Evolutionary conservation across 352 stramenopile genomes (phyloP), one percentile per base, ranked within the genome.

Genomic region (Globisporangium solare): DNA sequence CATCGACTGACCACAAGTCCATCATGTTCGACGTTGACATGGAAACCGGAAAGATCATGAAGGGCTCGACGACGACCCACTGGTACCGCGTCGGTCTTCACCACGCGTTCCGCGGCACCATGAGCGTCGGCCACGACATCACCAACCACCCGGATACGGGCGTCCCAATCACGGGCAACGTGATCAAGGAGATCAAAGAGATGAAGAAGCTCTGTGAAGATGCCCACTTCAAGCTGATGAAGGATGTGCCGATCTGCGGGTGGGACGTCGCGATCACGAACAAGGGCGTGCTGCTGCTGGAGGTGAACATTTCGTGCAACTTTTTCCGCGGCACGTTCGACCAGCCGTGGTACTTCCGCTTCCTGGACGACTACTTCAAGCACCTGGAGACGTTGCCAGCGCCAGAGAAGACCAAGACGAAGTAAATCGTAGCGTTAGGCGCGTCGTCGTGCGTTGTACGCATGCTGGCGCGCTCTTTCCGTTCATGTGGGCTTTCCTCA

Each of bases 21-120:
- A 97, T 99, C 64, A 90, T 99, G 67, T 99, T 99, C 61, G 95
- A 99, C 71, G 92, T 99, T 7, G 94, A 99, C 73, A 86, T 96
- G 65, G 82, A 92, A 37, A 97, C 89, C 11, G 95, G 95, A 40
- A 81, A 86, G 52, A 97, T 99, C 63, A 53, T 88, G 20, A 92
- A 93, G 69, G 97, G 97, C 46, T 98, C 95, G 20, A 98, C 94
- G 32, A 99, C 97, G 71, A 95, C 83, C 24, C 95, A 99, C 76
- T 99, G 97, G 97, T 96, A 98, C 76, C 69, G 87, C 53, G 76
- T 97, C 24, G 92, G 92, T 12, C 72, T 76, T 27, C 70, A 83
- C 55, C 84, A 96, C 70, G 61, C 88, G 21, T 72, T 83, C 51
- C 74, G 67, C 15, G 80, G 73, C 58, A 87, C 83, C 54, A 86